Evolutionary conservation across 2,329 filamentous ascomycete species (phyloP), one percentile per base, ranked within the genome.

Genomic region (Sporothrix schenckii): DNA sequence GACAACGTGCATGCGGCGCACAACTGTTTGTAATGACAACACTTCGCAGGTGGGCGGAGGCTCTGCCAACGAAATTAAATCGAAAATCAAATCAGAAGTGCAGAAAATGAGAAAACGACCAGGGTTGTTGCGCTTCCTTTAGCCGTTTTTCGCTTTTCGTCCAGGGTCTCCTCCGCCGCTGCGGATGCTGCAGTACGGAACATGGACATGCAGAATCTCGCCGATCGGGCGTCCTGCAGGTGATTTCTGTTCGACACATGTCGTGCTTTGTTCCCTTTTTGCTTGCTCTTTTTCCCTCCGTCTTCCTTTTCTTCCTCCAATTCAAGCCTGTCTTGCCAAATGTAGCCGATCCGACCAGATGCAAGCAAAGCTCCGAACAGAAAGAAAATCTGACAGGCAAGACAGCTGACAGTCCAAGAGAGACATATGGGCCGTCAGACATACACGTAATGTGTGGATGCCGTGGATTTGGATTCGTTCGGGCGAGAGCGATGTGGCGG

Each of bases 81-180:
- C 34, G n/a, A 63, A 34, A 21, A 27, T 27, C 47, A 50, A 10
- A 2, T 5, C 19, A 24, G 3, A 10, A 53, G 21, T 49, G 27
- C 41, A 11, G 60, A 27, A 30, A 65, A 27, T n/a, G 41, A 39
- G n/a, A 61, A 27, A 47, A 27, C 21, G 44, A 50, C 24, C 41
- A 11, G 47, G 44, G 60, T 47, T 47, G 24, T 11, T 30, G 61
- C 61, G 44, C 41, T 50, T 65, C 61, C 61, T 65, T 34, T 21
- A 16, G 44, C 56, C 56, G 56, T 24, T 61, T 60, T 24, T 63
- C 24, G 41, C 41, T 27, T 49, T 47, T 63, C 14, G 34, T 47
- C 27, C 41, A 50, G 61, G 44, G 61, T 65, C 61, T 65, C 21
- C 61, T 50, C 61, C 44, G 61, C 44, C 44, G 61, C 61, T 65